Evolutionary conservation across 2,329 filamentous ascomycete species (phyloP).

Genomic region (Aspergillus glaucus): DNA sequence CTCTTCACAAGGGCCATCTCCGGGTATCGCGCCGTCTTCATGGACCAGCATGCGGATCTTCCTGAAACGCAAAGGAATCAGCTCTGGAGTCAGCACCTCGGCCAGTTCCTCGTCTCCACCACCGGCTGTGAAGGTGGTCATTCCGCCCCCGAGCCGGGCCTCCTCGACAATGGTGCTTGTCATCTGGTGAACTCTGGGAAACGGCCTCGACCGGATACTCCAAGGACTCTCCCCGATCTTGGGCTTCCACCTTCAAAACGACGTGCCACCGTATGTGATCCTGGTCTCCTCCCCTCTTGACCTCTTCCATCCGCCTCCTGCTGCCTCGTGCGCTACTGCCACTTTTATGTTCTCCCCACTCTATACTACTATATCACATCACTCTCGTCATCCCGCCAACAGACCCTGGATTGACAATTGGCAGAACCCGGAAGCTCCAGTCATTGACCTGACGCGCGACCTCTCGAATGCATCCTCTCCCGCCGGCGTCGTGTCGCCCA

Average conservation of each 20-base stretch:
- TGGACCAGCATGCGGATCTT: constrained; percentile 35
- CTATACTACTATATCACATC: background rate
- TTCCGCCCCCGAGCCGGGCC: constrained; percentile 14
- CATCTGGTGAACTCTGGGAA: constrained; percentile 33
- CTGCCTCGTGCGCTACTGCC: constrained; percentile 15
- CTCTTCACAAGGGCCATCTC: constrained; percentile 37
- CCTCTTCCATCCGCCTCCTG: constrained; percentile 18
- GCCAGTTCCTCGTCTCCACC: constrained; percentile 29
- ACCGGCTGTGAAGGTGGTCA: constrained; percentile 9
- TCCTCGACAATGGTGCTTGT: constrained; percentile 15
- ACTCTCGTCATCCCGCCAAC: constrained; percentile 19
- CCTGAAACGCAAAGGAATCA: constrained; percentile 35
- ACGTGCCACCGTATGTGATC: constrained; percentile 42
- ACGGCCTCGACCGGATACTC: constrained; percentile 37
- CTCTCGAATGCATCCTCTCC: constrained; percentile 26
- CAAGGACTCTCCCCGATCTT: constrained; percentile 34
- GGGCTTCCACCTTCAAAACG: constrained; percentile 36
- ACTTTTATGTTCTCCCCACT: constrained; percentile 3
- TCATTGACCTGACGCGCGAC: constrained; percentile 25
- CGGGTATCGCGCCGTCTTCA: constrained; percentile 37
- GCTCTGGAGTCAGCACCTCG: constrained; percentile 35
- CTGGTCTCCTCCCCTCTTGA: constrained; percentile 32
- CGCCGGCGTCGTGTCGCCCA: constrained; percentile 9
- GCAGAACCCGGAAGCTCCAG: constrained; percentile 35
- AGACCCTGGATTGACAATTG: constrained; percentile 37